Conservation (phyloP, 768 basidiomycete species). For the Termitomyces sp. region DNA sequence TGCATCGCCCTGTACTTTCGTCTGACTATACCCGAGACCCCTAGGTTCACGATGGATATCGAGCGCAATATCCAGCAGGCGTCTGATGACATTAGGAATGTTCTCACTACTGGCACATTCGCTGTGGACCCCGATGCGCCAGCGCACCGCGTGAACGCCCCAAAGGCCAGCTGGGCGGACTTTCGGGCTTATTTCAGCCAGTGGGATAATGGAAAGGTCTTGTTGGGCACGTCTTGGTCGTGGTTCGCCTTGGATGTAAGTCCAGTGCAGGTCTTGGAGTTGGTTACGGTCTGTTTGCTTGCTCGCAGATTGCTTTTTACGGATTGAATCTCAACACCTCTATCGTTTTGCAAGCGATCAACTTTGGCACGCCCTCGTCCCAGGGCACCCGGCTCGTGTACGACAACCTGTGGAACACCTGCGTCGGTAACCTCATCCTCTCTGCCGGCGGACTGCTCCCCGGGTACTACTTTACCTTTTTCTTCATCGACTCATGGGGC, state of each 20-base stretch:
- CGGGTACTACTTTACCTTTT: slow-evolving; percentile 60
- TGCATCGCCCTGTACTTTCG: slow-evolving; percentile 88
- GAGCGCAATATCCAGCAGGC: slow-evolving; percentile 80
- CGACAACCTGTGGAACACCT: slow-evolving; percentile 54
- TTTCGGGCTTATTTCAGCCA: slow-evolving; percentile 64
- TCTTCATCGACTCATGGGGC: slow-evolving; percentile 74
- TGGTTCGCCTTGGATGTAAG: slow-evolving; percentile 87
- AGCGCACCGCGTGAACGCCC: slow-evolving; percentile 58
- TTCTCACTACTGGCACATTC: slow-evolving; percentile 46
- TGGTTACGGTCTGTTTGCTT: not conserved
- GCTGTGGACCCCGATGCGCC: slow-evolving; percentile 49
- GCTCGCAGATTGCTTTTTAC: slow-evolving; percentile 73
- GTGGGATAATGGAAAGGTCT: slow-evolving; percentile 75
- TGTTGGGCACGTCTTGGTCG: slow-evolving; percentile 75
- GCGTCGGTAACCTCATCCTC: slow-evolving; percentile 72
- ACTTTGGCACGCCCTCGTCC: slow-evolving; percentile 48
- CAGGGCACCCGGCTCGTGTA: slow-evolving; percentile 39
- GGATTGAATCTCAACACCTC: slow-evolving; percentile 82
- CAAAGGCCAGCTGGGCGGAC: slow-evolving; percentile 63
- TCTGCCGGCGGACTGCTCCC: slow-evolving; percentile 78
- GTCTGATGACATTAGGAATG: slow-evolving; percentile 62
- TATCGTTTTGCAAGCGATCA: slow-evolving; percentile 69
- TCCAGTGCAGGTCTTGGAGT: not conserved
- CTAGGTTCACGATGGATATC: slow-evolving; percentile 89
- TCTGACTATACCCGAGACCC: slow-evolving; percentile 88